A percentile compares a stretch with the other conserved stretches of the same genome.
These are phyloP conservation scores for Phlyctochytrium bullatum DNA, from an alignment of 192 early-diverging fungal species.

Conservation along the genomic window DNA sequence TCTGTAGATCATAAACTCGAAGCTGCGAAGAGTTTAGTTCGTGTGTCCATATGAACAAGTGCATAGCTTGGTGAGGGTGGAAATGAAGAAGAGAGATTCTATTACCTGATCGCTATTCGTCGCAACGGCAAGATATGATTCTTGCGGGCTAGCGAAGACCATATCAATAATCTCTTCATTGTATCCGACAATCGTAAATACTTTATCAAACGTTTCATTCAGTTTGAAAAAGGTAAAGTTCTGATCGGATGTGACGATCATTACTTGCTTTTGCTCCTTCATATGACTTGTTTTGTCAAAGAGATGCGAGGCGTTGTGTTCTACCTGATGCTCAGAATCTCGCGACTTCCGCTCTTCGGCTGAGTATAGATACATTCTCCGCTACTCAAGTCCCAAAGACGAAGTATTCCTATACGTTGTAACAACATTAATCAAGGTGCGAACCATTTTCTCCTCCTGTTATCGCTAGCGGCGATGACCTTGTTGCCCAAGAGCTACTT, in stretches of 20 bases:
- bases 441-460: conserved; percentile 81
- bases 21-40: no score
- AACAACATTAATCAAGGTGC: conserved; percentile 11
- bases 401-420: conserved; percentile 47
- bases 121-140: conserved; percentile 79
- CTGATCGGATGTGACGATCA: conserved; percentile 84
- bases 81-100: no score
- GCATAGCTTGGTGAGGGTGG: no score
- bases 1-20: conserved; percentile 77
- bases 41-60: no score
- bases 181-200: conserved; percentile 88
- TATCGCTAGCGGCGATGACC: conserved; percentile 61
- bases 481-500: no score
- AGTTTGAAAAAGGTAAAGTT: conserved; percentile 81
- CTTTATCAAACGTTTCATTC: conserved; percentile 29
- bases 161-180: conserved; percentile 96
- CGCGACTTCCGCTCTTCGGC: conserved; percentile 73
- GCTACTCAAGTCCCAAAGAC: conserved; percentile 82
- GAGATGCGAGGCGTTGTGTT: conserved; percentile 19
- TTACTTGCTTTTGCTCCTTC: conserved; percentile 52
- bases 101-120: conserved; percentile 94
- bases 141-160: conserved; percentile 68
- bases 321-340: conserved; percentile 72
- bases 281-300: conserved; percentile 15
- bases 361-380: conserved; percentile 71